Conservation (phyloP, 169 alveolate genomes). For the Eimeria nieschulzi region DNA sequence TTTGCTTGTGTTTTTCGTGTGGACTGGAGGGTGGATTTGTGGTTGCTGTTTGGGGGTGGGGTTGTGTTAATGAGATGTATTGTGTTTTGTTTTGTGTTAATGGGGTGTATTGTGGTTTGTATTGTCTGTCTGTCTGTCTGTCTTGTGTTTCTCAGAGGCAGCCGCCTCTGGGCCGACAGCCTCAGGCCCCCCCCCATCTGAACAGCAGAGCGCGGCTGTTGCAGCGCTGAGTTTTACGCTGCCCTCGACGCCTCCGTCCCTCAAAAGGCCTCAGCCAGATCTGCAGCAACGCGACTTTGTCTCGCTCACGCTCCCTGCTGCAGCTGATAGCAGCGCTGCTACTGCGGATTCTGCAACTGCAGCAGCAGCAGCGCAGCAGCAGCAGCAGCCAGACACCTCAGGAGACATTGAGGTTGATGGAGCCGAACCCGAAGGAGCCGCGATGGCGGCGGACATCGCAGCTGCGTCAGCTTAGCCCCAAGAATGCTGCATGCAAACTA, state of each 20-base stretch:
- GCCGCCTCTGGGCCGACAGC: slow-evolving; percentile 54
- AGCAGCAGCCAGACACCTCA: neutral
- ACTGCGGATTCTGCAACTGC: slow-evolving; percentile 34
- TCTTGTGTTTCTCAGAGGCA: slow-evolving; percentile 38
- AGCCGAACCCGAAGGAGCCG: slow-evolving; percentile 59
- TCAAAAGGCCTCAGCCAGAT: slow-evolving; percentile 52
- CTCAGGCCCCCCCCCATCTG: slow-evolving; percentile 23
- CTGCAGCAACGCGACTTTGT: slow-evolving; percentile 53
- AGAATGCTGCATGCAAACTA: too few relatives aligned
- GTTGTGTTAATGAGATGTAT: too few relatives aligned
- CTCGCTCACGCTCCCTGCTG: slow-evolving; percentile 50
- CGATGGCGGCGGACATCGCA: slow-evolving; percentile 61
- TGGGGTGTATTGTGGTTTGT: neutral
- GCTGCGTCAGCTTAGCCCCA: slow-evolving; percentile 21
- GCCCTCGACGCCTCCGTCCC: slow-evolving; percentile 73
- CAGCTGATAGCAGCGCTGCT: slow-evolving; percentile 30
- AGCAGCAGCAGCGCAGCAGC: slow-evolving; percentile 25
- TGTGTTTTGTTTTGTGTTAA: too few relatives aligned
- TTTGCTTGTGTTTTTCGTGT: too few relatives aligned
- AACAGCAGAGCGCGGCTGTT: slow-evolving; percentile 69
- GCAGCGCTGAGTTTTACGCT: slow-evolving; percentile 72
- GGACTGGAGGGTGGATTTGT: too few relatives aligned
- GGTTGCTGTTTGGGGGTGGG: too few relatives aligned
- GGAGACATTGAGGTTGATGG: slow-evolving; percentile 64
- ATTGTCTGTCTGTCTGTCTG: neutral